Conservation (phyloP, 2,329 filamentous ascomycete genomes). For the Cordyceps militaris region DNA sequence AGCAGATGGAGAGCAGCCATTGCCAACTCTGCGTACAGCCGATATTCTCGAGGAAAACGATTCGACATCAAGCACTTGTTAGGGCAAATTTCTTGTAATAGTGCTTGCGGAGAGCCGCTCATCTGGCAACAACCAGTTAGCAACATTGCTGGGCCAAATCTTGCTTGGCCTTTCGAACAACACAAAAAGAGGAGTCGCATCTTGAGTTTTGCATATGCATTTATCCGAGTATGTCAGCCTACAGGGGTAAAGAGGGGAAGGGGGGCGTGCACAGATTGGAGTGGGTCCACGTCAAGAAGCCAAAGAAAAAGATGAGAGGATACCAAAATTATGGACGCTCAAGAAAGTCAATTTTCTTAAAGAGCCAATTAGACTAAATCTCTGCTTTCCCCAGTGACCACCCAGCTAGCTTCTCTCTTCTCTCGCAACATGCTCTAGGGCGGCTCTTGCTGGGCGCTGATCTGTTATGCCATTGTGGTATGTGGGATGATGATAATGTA, state of each 20-base stretch:
- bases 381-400: not conserved
- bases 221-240: conserved; percentile 6
- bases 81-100: too few relatives aligned
- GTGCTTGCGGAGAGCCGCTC: too few relatives aligned
- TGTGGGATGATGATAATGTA: too few relatives aligned
- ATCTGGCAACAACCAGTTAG: too few relatives aligned
- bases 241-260: not conserved
- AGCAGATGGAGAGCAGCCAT: too few relatives aligned
- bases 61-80: too few relatives aligned
- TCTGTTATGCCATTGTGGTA: too few relatives aligned
- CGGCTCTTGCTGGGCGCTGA: too few relatives aligned
- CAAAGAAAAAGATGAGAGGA: not conserved
- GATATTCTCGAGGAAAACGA: too few relatives aligned
- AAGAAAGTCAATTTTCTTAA: not conserved
- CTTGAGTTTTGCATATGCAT: conserved; percentile 1
- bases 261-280: not conserved
- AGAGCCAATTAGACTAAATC: not conserved
- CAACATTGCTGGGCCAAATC: too few relatives aligned
- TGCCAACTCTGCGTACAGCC: too few relatives aligned
- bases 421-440: not conserved
- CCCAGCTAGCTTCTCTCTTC: not conserved
- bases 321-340: conserved; percentile 1
- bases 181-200: not conserved
- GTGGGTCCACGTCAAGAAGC: not conserved
- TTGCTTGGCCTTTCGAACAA: not conserved